Evolutionary conservation across 495 filamentous ascomycete species (phyloP).

Genomic region (Penicillium salamii): DNA sequence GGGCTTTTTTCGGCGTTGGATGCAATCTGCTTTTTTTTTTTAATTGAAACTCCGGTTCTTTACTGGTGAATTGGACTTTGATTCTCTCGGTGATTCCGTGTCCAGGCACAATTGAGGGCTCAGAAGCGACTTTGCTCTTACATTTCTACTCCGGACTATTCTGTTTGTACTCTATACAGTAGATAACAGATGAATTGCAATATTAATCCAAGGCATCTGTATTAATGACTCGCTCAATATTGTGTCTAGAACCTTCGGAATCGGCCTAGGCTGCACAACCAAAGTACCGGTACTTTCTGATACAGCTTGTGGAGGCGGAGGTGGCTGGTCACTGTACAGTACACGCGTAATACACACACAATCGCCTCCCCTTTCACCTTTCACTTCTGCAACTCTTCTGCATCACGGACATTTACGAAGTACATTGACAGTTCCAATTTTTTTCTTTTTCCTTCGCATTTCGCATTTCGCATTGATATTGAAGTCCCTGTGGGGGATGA

Average conservation of each 20-base stretch:
- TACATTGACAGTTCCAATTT: too few species aligned
- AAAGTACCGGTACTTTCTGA: constrained; percentile 6
- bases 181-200: too few species aligned
- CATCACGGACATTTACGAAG: too few species aligned
- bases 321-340: constrained; percentile 7
- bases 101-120: too few species aligned
- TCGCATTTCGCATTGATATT: not conserved
- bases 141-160: too few species aligned
- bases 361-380: constrained; percentile 9
- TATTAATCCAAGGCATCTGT: too few species aligned
- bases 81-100: not conserved
- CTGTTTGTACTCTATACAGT: too few species aligned
- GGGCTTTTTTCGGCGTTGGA: constrained; percentile 18
- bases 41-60: too few species aligned
- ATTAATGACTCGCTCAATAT: too few species aligned
- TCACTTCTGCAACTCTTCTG: constrained; percentile 2
- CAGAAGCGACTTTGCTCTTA: too few species aligned
- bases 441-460: too few species aligned
- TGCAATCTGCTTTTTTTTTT: not conserved
- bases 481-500: constrained; percentile 21
- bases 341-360: constrained; percentile 28
- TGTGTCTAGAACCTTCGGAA: too few species aligned
- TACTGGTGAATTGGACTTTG: constrained; percentile 1
- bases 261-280: not conserved
- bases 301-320: constrained; percentile 6